Base-by-base conservation (phyloP, 306 rosid species). In the Lathyrus oleraceus region DNA sequence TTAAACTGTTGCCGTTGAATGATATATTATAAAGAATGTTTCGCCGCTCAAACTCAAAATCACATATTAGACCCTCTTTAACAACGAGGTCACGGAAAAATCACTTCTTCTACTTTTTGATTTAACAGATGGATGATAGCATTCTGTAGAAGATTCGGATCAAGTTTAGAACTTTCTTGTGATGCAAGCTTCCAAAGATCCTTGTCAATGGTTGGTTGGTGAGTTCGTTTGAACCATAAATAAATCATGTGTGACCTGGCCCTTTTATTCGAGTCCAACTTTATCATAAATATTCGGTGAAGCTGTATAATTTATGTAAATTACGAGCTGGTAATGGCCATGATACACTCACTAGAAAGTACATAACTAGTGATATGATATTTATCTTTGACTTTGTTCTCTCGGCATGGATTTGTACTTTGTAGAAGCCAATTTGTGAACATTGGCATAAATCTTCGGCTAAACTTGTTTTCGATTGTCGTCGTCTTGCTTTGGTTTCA, bases 41-140 rank as follows among this genome's bases (percentile, higher is more conserved):
- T 23, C 27, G 2, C 27, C 27, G 1, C 3, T 23, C 27, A 23
- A 23, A 30, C 5, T 30, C 38, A 32, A 32, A 32, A 32, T 32
- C 38, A 32, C 9, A 32, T 32, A 6, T 6, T 6, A 6, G 1
- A 4, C 38, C 38, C 38, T 32, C 38, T 6, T 32, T 32, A 32
- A 8, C 36, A 32, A 32, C 38, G 38, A 6, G 38, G 38, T 32
- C 38, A 6, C 38, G 7, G 6, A 32, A 35, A 35, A 35, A 35
- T 35, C 39, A 32, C 36, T 5, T 32, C n/a, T n/a, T n/a, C n/a
- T n/a, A n/a, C n/a, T n/a, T n/a, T 48, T 21, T 62, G 36, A 27
- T 74, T 38, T 66, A 61, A 52, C 78, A 54, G 79, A 56, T 57
- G 71, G 72, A 67, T 78, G 80, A 20, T 27, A 38, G 47, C 49